Conservation (phyloP, 768 basidiomycete genomes). For the Hortiboletus flavorubellus region DNA sequence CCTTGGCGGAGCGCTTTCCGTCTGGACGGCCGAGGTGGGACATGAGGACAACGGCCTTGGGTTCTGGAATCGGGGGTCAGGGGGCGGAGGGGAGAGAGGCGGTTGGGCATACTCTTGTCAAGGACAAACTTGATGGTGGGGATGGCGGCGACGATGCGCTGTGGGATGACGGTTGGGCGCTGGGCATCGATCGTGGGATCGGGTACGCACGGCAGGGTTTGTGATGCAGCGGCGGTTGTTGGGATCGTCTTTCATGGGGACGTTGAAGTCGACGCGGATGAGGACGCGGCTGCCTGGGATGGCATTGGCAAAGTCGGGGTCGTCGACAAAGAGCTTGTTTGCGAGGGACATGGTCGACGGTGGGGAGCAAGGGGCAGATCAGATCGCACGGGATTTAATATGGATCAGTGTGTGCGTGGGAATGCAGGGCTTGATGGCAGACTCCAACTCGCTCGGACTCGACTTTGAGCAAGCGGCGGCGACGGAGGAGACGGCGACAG, state of each 20-base stretch:
- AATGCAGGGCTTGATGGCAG: slow-evolving; percentile 34
- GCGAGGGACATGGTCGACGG: slow-evolving; percentile 79
- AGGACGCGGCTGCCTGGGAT: slow-evolving; percentile 87
- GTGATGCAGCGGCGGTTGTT: slow-evolving; percentile 90
- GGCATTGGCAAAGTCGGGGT: slow-evolving; percentile 50
- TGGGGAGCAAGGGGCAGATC: background rate
- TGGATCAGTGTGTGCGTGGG: slow-evolving; percentile 23
- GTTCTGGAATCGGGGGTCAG: slow-evolving; percentile 45
- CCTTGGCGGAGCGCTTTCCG: slow-evolving; percentile 84
- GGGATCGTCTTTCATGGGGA: slow-evolving; percentile 70
- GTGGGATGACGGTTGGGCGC: slow-evolving; percentile 13
- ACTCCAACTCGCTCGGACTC: slow-evolving; percentile 67
- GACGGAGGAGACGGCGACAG: slow-evolving; percentile 8
- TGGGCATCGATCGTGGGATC: slow-evolving; percentile 4
- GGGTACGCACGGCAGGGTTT: slow-evolving; percentile 81
- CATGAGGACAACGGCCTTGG: slow-evolving; percentile 86
- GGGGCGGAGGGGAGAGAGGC: background rate
- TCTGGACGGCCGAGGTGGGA: slow-evolving; percentile 98
- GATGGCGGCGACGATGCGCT: slow-evolving; percentile 97
- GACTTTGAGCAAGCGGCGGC: slow-evolving; percentile 48
- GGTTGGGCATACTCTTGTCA: slow-evolving; percentile 56
- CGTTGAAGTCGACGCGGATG: slow-evolving; percentile 96
- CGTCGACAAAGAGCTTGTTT: slow-evolving; percentile 90
- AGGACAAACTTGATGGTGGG: slow-evolving; percentile 95
- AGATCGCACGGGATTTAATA: slow-evolving; percentile 1